Conservation (phyloP, 202 grass and related monocot genomes). For the Tripidium arundinaceum region DNA sequence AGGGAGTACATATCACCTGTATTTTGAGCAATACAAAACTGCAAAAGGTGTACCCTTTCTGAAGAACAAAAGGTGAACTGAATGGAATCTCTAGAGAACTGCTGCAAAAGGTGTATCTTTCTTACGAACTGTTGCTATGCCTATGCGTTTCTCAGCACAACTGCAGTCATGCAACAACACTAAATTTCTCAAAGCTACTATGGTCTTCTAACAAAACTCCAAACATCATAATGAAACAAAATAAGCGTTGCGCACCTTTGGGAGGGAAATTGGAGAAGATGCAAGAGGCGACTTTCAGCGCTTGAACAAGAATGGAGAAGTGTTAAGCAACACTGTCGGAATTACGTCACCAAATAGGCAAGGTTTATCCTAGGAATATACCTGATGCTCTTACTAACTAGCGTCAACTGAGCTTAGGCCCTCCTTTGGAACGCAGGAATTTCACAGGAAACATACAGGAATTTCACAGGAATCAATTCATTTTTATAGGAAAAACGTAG, state of each 20-base stretch:
- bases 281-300: background rate
- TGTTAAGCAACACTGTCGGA: background rate
- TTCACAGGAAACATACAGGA: too few relatives aligned
- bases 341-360: background rate
- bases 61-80: background rate
- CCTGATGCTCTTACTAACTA: background rate
- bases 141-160: background rate
- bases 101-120: background rate
- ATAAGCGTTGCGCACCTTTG: background rate
- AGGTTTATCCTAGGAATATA: slow-evolving; percentile 40
- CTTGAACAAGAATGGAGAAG: background rate
- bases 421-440: too few relatives aligned
- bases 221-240: background rate
- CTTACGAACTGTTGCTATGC: background rate
- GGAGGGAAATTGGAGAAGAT: background rate
- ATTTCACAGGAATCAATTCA: too few relatives aligned
- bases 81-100: background rate
- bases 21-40: slow-evolving; percentile 11
- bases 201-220: background rate
- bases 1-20: background rate
- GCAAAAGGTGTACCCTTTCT: background rate
- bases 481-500: too few relatives aligned
- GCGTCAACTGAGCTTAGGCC: background rate
- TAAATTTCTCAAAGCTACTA: background rate
- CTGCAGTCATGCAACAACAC: background rate